phyloP scores from a whole-genome alignment of 1,284 basidiomycete genomes.

The Meira nashicola region DNA sequence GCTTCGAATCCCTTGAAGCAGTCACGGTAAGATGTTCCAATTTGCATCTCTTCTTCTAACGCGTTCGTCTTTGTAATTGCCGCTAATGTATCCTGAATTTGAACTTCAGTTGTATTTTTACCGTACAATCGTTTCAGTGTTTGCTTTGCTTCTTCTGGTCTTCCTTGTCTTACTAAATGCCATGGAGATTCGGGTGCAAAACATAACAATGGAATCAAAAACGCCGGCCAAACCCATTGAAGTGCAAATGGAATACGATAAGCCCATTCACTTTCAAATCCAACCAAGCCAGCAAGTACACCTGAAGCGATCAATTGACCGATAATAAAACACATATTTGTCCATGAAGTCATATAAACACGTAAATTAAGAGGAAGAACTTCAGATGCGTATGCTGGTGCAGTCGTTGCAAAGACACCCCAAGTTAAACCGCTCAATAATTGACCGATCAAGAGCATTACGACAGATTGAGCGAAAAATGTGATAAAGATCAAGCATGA shows the following conservation, averaged over 20 bases:
- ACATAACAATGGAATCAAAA: conserved; percentile 33
- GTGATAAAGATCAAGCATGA: too few relatives aligned
- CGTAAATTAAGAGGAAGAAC: conserved; percentile 56
- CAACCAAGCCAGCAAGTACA: conserved; percentile 49
- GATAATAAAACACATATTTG: conserved; percentile 47
- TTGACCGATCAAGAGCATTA: conserved; percentile 33
- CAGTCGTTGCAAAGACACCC: conserved; percentile 54
- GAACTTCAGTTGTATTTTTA: conserved; percentile 25
- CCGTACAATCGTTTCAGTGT: conserved; percentile 28
- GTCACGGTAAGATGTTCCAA: conserved; percentile 34
- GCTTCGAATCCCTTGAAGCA: conserved; percentile 43
- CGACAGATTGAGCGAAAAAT: too few relatives aligned
- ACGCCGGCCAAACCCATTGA: conserved; percentile 51
- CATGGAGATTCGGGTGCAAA: conserved; percentile 51
- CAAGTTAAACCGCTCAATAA: conserved; percentile 54
- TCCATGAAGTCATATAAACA: conserved; percentile 55
- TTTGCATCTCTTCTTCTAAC: conserved; percentile 36
- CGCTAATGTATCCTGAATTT: conserved; percentile 23
- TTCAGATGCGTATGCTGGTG: conserved; percentile 56
- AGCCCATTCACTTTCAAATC: conserved; percentile 25
- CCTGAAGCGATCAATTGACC: conserved; percentile 23
- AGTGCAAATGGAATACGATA: conserved; percentile 53
- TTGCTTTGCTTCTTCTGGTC: conserved; percentile 25
- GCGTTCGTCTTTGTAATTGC: conserved; percentile 46
- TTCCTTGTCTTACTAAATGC: conserved; percentile 44